Percentiles rank a stretch among this genome's conserved stretches.
These are phyloP conservation scores for Trebouxia sp. DNA, from an alignment of 139 green algal species.

Conservation along the genomic window DNA sequence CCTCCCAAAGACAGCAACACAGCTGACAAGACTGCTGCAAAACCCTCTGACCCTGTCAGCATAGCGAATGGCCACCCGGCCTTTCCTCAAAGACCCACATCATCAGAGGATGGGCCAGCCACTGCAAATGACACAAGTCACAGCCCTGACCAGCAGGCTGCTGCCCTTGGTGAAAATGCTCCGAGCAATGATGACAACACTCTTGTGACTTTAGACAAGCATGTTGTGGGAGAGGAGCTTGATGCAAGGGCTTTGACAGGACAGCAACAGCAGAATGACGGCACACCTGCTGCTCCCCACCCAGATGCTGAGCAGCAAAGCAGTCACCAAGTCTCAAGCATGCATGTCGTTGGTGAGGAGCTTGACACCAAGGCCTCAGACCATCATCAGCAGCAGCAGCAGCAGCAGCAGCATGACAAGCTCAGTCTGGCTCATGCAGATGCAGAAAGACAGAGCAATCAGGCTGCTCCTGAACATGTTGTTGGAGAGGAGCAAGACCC, in stretches of 20 bases:
- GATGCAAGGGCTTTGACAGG: neutral
- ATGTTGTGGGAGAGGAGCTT: constrained; percentile 2
- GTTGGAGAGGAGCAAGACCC: neutral
- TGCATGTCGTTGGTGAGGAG: constrained; percentile 3
- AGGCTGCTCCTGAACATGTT: neutral
- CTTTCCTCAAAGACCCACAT: too few species aligned
- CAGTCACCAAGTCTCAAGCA: neutral
- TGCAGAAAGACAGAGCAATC: neutral
- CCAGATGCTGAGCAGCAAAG: neutral
- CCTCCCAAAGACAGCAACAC: too few species aligned
- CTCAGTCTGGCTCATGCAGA: too few species aligned
- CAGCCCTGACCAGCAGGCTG: neutral
- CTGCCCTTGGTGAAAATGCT: neutral
- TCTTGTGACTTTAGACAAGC: neutral
- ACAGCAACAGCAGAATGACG: neutral
- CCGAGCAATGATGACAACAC: neutral
- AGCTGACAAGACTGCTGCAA: too few species aligned
- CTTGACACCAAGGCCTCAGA: neutral
- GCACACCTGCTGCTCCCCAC: neutral
- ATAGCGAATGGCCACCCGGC: too few species aligned
- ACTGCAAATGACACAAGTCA: neutral
- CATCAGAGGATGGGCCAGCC: neutral
- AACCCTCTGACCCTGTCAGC: too few species aligned
- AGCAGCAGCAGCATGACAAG: too few species aligned
- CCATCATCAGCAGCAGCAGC: neutral